These are phyloP conservation scores for Trichoderma orchidacearum DNA, from an alignment of 495 filamentous ascomycete genomes.

Conservation along the genomic window DNA sequence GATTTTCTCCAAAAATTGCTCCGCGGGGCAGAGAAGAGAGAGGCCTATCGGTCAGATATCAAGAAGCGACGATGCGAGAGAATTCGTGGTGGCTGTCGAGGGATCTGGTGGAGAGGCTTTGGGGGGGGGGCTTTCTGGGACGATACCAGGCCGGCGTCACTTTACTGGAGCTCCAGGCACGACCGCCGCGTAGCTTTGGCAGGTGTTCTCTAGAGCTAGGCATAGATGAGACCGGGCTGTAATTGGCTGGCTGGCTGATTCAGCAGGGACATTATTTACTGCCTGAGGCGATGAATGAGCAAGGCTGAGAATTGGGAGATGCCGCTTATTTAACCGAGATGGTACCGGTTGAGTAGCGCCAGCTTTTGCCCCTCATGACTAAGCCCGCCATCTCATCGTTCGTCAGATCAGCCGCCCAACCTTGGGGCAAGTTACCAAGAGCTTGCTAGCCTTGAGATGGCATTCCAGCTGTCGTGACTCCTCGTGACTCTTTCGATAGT, in stretches of 20 bases:
- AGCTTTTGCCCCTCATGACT: background rate
- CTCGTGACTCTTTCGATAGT: no score
- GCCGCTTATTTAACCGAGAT: background rate
- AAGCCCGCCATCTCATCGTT: background rate
- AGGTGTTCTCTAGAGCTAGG: background rate
- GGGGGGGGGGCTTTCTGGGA: no score
- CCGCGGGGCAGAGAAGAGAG: no score
- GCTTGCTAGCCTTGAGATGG: no score
- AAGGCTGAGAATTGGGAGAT: background rate
- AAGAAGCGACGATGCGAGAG: no score
- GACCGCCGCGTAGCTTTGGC: constrained; percentile 18
- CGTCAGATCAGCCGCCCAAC: background rate
- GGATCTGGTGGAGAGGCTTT: no score
- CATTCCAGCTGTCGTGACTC: no score
- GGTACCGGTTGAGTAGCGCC: background rate
- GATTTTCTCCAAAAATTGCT: no score
- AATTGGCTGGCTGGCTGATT: background rate
- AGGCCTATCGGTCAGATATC: no score
- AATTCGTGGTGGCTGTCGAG: no score
- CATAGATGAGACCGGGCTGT: background rate
- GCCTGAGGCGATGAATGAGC: background rate
- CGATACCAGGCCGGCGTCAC: constrained; percentile 4
- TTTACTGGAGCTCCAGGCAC: constrained; percentile 23
- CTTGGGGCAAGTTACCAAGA: background rate
- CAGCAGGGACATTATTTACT: background rate